Conservation (phyloP, 768 basidiomycete genomes). For the Lactifluus rugatus region DNA sequence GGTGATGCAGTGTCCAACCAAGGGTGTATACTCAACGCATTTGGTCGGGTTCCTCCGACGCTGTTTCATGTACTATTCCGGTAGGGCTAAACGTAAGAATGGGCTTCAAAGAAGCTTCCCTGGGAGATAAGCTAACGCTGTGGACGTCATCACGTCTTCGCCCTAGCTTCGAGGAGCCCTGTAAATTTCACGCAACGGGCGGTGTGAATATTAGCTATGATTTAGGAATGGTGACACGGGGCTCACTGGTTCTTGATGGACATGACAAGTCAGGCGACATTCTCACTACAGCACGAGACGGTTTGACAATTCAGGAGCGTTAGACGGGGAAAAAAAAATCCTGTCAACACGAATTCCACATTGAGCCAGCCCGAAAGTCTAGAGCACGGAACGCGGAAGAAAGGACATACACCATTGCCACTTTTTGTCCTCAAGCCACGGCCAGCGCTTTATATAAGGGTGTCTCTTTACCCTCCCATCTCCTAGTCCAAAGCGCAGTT, state of each 20-base stretch:
- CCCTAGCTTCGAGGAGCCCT: background rate
- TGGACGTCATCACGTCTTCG: background rate
- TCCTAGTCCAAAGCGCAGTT: background rate
- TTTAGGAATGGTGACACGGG: background rate
- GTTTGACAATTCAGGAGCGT: background rate
- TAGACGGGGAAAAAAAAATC: background rate
- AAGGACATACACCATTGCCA: background rate
- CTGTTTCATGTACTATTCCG: background rate
- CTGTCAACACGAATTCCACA: conserved; percentile 1
- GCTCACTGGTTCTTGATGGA: background rate
- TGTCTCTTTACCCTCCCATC: background rate
- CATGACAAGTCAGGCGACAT: background rate
- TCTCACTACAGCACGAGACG: background rate
- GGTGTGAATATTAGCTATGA: background rate
- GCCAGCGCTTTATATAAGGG: background rate
- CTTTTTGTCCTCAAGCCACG: background rate
- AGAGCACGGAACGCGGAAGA: background rate
- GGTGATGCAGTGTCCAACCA: too few species aligned
- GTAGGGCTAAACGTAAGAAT: background rate
- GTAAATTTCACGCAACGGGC: background rate
- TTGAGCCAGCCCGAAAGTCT: background rate
- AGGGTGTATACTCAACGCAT: background rate
- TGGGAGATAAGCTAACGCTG: too few species aligned
- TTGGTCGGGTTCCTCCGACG: background rate
- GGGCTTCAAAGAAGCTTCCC: background rate